Evolutionary conservation across 495 filamentous ascomycete genomes (phyloP), one percentile per base, ranked within the genome.

Genomic region (Rostrohypoxylon terebratum): DNA sequence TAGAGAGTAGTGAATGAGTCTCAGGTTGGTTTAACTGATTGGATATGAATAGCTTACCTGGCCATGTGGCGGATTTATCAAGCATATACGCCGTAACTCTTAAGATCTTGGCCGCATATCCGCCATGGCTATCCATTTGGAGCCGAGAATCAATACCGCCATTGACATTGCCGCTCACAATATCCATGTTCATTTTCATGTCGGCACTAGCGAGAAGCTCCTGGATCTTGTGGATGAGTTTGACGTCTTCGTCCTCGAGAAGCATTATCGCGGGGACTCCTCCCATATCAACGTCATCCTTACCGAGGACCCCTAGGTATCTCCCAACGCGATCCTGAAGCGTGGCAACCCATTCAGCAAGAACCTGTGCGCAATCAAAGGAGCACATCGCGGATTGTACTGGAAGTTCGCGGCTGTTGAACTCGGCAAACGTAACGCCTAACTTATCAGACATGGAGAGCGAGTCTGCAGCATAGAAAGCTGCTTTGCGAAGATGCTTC

Each of bases 291-390:
- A 93, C 87, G 3, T 92, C 86, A 53, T 97, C 93, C 48, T 89
- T 90, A 25, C 96, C 94, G 16, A 99, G 86, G 7, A 97, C 87
- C 2, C 96, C 96, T 7, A 98, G 81, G 74, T 93, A 96, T 2
- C 90, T 88, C 0, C 95, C 96, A 53, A 98, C 93, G 9, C 96
- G 92, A 78, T 98, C 94, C 79, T 99, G 96, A 9, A 99, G 91
- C 0, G 95, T 97, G 13, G 92, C 92, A 45, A 96, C 88, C 96
- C 96, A 99, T 80, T 99, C 96, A 0, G 96, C 95, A 23, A 99
- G 89, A 0, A 99, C 94, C 75, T 97, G 94, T n/a, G 94, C 92
- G 74, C 96, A 98, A 75, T 99, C 96, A 77, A 97, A 97, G 11
- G 91, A 88, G 78, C 94, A 98, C 87, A 99, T 90, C 6, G 93